Percentiles rank a stretch among this genome's conserved stretches.
These are phyloP conservation scores for Tylopilus subfusipes DNA, from an alignment of 768 basidiomycete species.

Conservation along the genomic window DNA sequence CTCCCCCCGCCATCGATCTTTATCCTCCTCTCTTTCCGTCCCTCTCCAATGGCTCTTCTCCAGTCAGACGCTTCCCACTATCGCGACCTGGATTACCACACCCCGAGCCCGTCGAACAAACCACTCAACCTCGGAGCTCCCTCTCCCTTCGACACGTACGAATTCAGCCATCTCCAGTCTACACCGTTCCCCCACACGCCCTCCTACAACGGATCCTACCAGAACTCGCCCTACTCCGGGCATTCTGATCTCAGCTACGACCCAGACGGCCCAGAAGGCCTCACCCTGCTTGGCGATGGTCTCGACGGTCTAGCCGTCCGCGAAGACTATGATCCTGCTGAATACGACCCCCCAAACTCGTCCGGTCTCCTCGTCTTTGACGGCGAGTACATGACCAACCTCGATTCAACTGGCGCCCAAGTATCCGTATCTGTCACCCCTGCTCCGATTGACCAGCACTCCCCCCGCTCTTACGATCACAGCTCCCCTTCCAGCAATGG, in stretches of 20 bases:
- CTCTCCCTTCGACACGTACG: conserved; percentile 40
- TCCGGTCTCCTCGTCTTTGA: conserved; percentile 59
- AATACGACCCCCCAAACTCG: conserved; percentile 60
- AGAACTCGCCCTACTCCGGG: conserved; percentile 66
- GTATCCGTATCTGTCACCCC: conserved; percentile 41
- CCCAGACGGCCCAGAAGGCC: conserved; percentile 44
- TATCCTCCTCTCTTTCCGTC: background rate
- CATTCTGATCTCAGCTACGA: conserved; percentile 63
- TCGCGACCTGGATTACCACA: conserved; percentile 24
- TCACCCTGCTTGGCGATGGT: conserved; percentile 50
- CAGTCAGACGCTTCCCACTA: conserved; percentile 22
- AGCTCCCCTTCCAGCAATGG: conserved; percentile 62
- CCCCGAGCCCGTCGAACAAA: conserved; percentile 28
- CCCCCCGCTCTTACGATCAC: conserved; percentile 53
- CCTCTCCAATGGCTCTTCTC: conserved; percentile 26
- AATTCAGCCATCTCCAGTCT: conserved; percentile 34
- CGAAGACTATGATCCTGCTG: conserved; percentile 67
- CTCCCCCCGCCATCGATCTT: conserved; percentile 5
- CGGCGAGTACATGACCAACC: conserved; percentile 39
- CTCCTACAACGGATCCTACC: conserved; percentile 63
- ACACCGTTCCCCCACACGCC: conserved; percentile 49
- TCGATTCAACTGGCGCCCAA: conserved; percentile 29
- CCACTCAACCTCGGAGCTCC: conserved; percentile 19
- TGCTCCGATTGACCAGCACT: conserved; percentile 33
- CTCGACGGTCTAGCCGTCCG: conserved; percentile 32